Conservation (phyloP, 768 basidiomycete species). For the Podaxis rugospora region DNA sequence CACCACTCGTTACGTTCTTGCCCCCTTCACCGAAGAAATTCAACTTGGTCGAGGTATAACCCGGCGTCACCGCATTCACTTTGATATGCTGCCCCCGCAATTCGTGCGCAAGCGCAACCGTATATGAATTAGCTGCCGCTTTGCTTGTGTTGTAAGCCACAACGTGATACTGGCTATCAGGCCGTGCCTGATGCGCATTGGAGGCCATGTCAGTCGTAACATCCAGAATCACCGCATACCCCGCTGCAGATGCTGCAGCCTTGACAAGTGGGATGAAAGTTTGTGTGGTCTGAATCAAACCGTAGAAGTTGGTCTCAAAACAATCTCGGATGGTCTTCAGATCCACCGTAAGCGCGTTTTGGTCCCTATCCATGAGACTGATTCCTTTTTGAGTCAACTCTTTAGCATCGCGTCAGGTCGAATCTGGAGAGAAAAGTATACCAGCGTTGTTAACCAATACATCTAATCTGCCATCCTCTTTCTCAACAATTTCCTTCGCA, state of each 20-base stretch:
- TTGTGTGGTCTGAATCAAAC: constrained; percentile 37
- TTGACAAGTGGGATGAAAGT: constrained; percentile 38
- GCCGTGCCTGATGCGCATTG: constrained; percentile 30
- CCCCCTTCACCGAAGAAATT: constrained; percentile 34
- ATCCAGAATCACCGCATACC: constrained; percentile 33
- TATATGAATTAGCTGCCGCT: constrained; percentile 60
- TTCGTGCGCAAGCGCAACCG: constrained; percentile 60
- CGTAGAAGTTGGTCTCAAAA: constrained; percentile 41
- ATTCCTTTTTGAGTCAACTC: constrained; percentile 18
- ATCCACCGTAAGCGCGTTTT: constrained; percentile 31
- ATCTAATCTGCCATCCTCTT: constrained; percentile 36
- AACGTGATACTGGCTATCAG: constrained; percentile 26
- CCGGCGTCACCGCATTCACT: constrained; percentile 62
- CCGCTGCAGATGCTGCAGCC: constrained; percentile 23
- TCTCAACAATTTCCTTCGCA: constrained; percentile 31
- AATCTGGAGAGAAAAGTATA: constrained; percentile 16
- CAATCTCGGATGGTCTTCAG: constrained; percentile 28
- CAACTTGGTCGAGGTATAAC: constrained; percentile 43
- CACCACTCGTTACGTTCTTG: constrained; percentile 31
- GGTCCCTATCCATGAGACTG: constrained; percentile 23
- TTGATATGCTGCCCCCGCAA: constrained; percentile 48
- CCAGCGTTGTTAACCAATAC: constrained; percentile 46
- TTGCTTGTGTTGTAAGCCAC: constrained; percentile 67
- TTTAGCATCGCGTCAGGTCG: background rate
- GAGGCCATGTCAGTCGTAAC: constrained; percentile 43